These are phyloP conservation scores for Senna siamea DNA, from an alignment of 306 rosid genomes.

Conservation along the genomic window DNA sequence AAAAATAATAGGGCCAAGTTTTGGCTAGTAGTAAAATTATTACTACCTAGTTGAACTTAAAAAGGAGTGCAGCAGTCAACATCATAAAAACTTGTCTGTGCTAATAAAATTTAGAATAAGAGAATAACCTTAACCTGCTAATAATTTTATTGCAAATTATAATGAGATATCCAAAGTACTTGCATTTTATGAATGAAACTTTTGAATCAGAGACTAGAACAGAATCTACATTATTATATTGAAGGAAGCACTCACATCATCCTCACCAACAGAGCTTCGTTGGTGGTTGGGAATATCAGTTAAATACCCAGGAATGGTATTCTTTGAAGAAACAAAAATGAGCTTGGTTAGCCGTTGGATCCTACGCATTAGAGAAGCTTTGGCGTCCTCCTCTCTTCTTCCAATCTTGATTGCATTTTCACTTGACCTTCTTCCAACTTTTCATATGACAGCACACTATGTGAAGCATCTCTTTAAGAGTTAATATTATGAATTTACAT, in stretches of 20 bases:
- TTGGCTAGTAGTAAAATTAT: conserved; percentile 23
- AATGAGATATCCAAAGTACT: conserved; percentile 15
- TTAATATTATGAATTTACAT: too few species aligned
- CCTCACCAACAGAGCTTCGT: conserved; percentile 78
- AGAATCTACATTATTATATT: conserved; percentile 20
- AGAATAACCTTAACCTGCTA: conserved; percentile 10
- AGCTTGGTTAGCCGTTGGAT: conserved; percentile 98
- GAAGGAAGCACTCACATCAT: conserved; percentile 72
- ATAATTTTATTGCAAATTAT: conserved; percentile 18
- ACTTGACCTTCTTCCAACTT: conserved; percentile 99
- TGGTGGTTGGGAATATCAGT: conserved; percentile 83
- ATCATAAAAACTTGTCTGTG: conserved; percentile 4
- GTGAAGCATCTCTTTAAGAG: too few species aligned
- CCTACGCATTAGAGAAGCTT: conserved; percentile 99
- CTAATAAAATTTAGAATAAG: conserved; percentile 6
- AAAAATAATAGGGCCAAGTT: conserved; percentile 3
- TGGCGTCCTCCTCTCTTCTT: conserved; percentile 99
- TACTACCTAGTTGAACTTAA: conserved; percentile 16
- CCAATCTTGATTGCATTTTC: conserved; percentile 97
- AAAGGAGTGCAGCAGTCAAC: conserved; percentile 18
- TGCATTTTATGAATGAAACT: conserved; percentile 10
- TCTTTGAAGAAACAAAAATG: conserved; percentile 94
- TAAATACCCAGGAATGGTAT: conserved; percentile 87
- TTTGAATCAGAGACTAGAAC: background rate
- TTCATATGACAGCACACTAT: conserved; percentile 32